These are phyloP conservation scores for Bipolaris victoriae DNA, from an alignment of 2,329 filamentous ascomycete species.

Conservation along the genomic window DNA sequence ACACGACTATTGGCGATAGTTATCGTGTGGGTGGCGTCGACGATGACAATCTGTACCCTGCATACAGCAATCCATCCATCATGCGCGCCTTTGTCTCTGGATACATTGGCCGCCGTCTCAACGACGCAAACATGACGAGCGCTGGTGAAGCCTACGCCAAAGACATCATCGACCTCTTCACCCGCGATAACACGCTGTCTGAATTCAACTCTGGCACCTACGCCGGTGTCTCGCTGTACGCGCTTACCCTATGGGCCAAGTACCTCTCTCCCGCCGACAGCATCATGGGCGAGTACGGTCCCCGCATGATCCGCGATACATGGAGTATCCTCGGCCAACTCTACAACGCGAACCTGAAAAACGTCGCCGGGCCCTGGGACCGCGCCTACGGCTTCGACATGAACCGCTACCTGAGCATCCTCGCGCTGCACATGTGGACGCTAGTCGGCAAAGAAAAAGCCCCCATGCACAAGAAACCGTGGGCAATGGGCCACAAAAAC, in stretches of 20 bases:
- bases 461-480: conserved; percentile 50
- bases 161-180: conserved; percentile 64
- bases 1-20: conserved; percentile 63
- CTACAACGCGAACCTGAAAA: conserved; percentile 65
- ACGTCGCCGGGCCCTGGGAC: conserved; percentile 70
- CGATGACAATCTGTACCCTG: conserved; percentile 66
- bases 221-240: conserved; percentile 66
- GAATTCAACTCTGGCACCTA: conserved; percentile 70
- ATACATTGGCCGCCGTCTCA: conserved; percentile 62
- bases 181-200: conserved; percentile 62
- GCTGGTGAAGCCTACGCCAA: conserved; percentile 63
- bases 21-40: conserved; percentile 67
- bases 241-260: conserved; percentile 64
- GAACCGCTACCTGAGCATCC: conserved; percentile 65
- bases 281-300: conserved; percentile 60
- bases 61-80: conserved; percentile 65
- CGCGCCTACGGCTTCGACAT: conserved; percentile 68
- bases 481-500: conserved; percentile 63
- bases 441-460: conserved; percentile 57
- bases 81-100: conserved; percentile 68
- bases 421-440: conserved; percentile 66
- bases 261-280: conserved; percentile 61
- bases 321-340: conserved; percentile 61
- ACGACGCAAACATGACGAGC: conserved; percentile 64
- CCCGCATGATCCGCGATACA: conserved; percentile 59